Evolutionary conservation across 140 eudicot genomes (phyloP).

Genomic region (Ambrosia hybrid): DNA sequence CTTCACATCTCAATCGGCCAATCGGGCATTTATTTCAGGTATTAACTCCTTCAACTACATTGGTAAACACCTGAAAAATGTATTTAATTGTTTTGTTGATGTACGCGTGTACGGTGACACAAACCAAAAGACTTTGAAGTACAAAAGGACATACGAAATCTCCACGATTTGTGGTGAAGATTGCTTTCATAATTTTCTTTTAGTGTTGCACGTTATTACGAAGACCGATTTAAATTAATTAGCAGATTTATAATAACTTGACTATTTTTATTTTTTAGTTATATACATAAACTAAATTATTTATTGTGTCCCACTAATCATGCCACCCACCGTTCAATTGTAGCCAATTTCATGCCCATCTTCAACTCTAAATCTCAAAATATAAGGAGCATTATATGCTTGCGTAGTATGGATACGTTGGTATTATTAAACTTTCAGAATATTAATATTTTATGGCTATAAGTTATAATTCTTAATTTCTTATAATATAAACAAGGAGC

Average conservation of each 20-base stretch:
- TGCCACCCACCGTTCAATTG: constrained; percentile 3
- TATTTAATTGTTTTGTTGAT: too few relatives aligned
- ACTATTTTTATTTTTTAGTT: constrained; percentile 2
- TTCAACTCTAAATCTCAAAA: constrained; percentile 4
- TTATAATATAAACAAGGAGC: too few relatives aligned
- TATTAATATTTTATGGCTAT: too few relatives aligned
- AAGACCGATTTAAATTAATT: constrained; percentile 6
- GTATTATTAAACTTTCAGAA: too few relatives aligned
- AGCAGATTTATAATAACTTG: background rate
- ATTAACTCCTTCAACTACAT: too few relatives aligned
- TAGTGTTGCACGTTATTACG: constrained; percentile 30
- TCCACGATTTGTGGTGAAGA: constrained; percentile 24
- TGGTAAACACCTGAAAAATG: too few relatives aligned
- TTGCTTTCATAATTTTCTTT: constrained; percentile 11
- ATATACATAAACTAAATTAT: background rate
- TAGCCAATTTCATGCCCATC: background rate
- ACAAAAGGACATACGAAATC: constrained; percentile 25
- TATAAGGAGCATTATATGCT: background rate
- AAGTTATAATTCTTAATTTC: too few relatives aligned
- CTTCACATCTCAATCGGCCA: too few relatives aligned
- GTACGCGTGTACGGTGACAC: background rate
- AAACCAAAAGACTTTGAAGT: constrained; percentile 7
- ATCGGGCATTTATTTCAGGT: too few relatives aligned
- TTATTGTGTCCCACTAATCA: background rate
- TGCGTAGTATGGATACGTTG: background rate